Evolutionary conservation across 78 protist genomes (phyloP).

Genomic region (Planoprotostelium fungivorum): DNA sequence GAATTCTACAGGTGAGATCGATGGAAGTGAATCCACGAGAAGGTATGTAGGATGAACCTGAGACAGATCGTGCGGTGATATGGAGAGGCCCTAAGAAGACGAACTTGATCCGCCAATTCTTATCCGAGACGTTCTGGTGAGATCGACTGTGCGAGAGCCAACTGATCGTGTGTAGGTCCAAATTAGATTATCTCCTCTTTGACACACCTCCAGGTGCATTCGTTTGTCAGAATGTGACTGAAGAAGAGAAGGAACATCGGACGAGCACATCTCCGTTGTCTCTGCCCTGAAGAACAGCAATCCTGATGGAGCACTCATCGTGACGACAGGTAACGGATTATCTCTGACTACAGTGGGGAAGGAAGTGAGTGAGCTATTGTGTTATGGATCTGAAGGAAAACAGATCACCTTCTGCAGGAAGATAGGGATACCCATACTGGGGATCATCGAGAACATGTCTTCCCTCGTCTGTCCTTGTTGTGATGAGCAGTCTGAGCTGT

Average conservation of each 20-base stretch:
- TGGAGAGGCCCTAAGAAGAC: constrained; percentile 69
- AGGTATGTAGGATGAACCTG: neutral
- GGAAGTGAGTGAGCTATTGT: constrained; percentile 19
- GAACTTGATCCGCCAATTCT: constrained; percentile 29
- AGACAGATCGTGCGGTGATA: constrained; percentile 20
- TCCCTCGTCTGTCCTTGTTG: constrained; percentile 65
- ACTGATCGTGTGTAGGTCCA: too few relatives aligned
- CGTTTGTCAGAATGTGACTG: neutral
- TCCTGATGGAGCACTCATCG: constrained; percentile 52
- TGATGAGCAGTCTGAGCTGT: constrained; percentile 58
- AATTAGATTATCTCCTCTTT: constrained; percentile 34
- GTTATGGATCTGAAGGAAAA: neutral
- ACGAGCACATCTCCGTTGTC: constrained; percentile 52
- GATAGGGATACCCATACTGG: constrained; percentile 21
- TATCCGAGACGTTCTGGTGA: constrained; percentile 60
- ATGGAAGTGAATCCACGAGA: too few relatives aligned
- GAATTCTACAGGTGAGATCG: neutral
- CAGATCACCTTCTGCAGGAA: constrained; percentile 29
- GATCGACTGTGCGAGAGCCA: too few relatives aligned
- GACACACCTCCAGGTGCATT: constrained; percentile 63
- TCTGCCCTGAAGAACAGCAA: constrained; percentile 2
- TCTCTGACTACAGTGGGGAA: constrained; percentile 33
- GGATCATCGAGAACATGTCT: constrained; percentile 52
- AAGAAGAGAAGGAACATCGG: constrained; percentile 16
- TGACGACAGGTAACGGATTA: constrained; percentile 43